Base-by-base conservation (phyloP, 2,329 filamentous ascomycete genomes). In the Pyricularia grisea region DNA sequence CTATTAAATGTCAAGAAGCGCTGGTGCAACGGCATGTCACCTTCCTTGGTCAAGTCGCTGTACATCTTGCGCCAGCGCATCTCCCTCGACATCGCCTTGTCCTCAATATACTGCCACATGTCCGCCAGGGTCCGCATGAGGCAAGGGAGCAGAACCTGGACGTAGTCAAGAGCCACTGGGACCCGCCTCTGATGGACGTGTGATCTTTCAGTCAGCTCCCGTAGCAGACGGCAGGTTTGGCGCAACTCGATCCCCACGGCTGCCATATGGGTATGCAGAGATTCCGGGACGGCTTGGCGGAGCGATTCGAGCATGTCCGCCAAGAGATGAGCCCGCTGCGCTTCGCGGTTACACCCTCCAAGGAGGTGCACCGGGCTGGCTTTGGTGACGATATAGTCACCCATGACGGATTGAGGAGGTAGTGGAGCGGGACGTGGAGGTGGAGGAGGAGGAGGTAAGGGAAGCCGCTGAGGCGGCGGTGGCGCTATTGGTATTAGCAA, bases 11-110 rank as follows among this genome's bases (percentile, higher is more conserved):
- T 79, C 31, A 81, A 75, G 70, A 89, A 88, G 7, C 86, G 79
- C 20, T 83, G 81, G 0, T 82, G 82, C 1, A 89, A 77, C 6
- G 79, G 78, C 36, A 86, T 80, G 0, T 83, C 84, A 2, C 79
- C 81, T 73, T 88, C 84, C 28, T 83, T 79, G 9, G 80, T 81
- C 81, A 89, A 81, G 5, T 78, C 77, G 74, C 87, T 81, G 73
- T 84, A 87, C 85, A 89, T 88, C 72, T 81, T 81, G 61, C 82
- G 81, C 87, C 87, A 89, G 68, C 86, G 81, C 50, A 80, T 77
- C 70, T 83, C 80, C 68, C 81, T 82, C 23, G 79, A 78, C 61
- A 83, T 72, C 4, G 79, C 79, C 50, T 79, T 81, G 73, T 88
- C 83, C 42, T 86, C 81, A 72, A 86, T 83, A 75, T 82, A 82